Evolutionary conservation across 2,329 filamentous ascomycete species (phyloP), one percentile per base, ranked within the genome.

Genomic region (Fusarium longipes): DNA sequence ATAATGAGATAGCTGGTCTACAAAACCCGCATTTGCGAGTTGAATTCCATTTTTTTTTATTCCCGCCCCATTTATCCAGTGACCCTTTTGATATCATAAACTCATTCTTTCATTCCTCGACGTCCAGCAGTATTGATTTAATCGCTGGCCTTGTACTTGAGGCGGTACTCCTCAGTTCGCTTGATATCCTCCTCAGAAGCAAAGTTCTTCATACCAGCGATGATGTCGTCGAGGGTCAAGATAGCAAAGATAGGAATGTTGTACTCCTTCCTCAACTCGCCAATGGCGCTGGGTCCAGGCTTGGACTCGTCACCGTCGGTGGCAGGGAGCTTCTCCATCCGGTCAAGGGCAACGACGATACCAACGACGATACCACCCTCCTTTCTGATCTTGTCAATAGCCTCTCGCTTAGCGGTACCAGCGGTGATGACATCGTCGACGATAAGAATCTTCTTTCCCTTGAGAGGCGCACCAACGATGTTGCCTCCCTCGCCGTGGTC

Each of bases 401-500:
- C 93, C 79, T 98, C 94, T 59, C 93, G 86, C 82, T 97, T 94
- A 38, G 96, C 96, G 2, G 94, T 98, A 27, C 96, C 96, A 1
- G 93, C 95, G 1, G 94, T 97, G 74, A 98, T 95, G 57, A 99
- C 95, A 80, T 98, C 96, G 82, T 99, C 96, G 38, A 99, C 90
- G 71, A 99, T 92, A 32, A 99, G 84, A 17, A 97, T 89, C 63
- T 86, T 88, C 86, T 96, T 94, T 53, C 92, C 94, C 80, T 91
- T 91, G 51, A 98, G 83, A 8, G 90, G 86, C 29, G 93, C 92
- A 12, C 96, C 96, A 15, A 98, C 94, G 74, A 98, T 97, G 77
- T 88, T 91, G 42, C 96, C 95, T 32, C 95, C 95, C 81, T 99
- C 96, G 42, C 96, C 95, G 78, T 98, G 95, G 75, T 93, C 92